phyloP scores from a whole-genome alignment of 2,329 filamentous ascomycete species.

The Tolypocladium ovalisporum region DNA sequence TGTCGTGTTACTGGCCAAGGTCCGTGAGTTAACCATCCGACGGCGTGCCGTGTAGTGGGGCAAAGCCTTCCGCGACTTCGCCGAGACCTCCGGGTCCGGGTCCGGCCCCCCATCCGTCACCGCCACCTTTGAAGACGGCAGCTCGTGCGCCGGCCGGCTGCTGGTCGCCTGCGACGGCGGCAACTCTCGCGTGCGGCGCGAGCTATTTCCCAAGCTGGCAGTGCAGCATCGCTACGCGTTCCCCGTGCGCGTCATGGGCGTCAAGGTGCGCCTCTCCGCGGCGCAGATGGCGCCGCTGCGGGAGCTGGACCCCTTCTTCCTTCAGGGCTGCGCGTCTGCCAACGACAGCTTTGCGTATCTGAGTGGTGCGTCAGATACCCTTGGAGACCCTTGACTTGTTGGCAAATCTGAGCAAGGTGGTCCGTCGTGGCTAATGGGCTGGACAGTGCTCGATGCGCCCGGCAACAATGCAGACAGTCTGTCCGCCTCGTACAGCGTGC shows the following conservation, averaged over 20 bases:
- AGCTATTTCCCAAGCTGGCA: slow-evolving; percentile 19
- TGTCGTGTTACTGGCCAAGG: background rate
- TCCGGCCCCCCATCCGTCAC: slow-evolving; percentile 16
- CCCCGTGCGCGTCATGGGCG: slow-evolving; percentile 37
- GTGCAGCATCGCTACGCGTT: slow-evolving; percentile 21
- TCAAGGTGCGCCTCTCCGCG: slow-evolving; percentile 27
- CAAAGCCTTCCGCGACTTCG: slow-evolving; percentile 21
- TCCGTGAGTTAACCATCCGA: background rate
- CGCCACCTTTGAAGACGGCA: slow-evolving; percentile 35
- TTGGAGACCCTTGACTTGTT: background rate
- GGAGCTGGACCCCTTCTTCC: slow-evolving; percentile 40
- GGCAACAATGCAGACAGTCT: slow-evolving; percentile 23
- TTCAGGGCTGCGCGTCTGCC: slow-evolving; percentile 41
- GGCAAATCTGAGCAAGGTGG: no score
- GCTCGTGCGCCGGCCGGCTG: slow-evolving; percentile 27
- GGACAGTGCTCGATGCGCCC: slow-evolving; percentile 35
- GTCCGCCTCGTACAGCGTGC: slow-evolving; percentile 28
- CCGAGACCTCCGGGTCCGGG: slow-evolving; percentile 12
- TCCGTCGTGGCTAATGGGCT: no score
- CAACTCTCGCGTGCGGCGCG: slow-evolving; percentile 28
- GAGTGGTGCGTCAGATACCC: slow-evolving; percentile 25
- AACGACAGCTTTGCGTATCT: slow-evolving; percentile 42
- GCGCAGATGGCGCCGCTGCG: slow-evolving; percentile 30
- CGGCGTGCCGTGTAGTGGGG: slow-evolving; percentile 22
- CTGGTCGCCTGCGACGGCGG: slow-evolving; percentile 41